Conservation (phyloP, 2,329 filamentous ascomycete genomes). For the Arthrobotrys megalospora region DNA sequence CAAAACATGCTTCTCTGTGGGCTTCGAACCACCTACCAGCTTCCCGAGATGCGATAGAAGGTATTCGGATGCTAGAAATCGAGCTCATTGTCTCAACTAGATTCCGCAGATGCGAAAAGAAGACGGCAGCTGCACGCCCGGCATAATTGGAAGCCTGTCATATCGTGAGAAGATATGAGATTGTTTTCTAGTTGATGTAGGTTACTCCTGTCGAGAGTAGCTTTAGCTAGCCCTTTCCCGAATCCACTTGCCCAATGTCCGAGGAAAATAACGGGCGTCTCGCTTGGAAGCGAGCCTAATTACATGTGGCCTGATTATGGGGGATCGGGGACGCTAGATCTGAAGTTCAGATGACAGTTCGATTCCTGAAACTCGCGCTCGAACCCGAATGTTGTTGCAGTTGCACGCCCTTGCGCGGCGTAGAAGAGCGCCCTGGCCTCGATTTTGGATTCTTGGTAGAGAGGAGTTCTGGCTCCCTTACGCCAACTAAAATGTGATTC, state of each 20-base stretch:
- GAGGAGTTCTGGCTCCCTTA: conserved; percentile 29
- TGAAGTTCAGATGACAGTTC: conserved; percentile 47
- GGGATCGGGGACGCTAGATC: conserved; percentile 40
- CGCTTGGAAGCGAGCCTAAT: conserved; percentile 55
- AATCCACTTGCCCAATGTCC: conserved; percentile 39
- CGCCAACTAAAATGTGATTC: conserved; percentile 31
- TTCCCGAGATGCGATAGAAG: conserved; percentile 54
- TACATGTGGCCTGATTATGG: conserved; percentile 55
- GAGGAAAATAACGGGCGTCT: conserved; percentile 42
- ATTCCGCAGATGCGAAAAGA: conserved; percentile 42
- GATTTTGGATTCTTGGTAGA: conserved; percentile 20
- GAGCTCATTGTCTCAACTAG: conserved; percentile 40
- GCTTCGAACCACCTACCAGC: conserved; percentile 36
- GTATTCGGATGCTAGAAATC: conserved; percentile 33
- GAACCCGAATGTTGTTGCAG: conserved; percentile 31
- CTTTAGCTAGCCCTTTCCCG: conserved; percentile 24
- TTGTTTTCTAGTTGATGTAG: conserved; percentile 35
- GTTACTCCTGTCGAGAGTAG: conserved; percentile 34
- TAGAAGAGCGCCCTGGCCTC: conserved; percentile 25
- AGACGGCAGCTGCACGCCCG: conserved; percentile 44
- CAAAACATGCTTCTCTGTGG: conserved; percentile 31
- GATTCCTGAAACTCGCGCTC: conserved; percentile 32
- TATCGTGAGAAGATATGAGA: conserved; percentile 32
- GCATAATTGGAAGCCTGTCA: conserved; percentile 24
- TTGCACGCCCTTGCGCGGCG: conserved; percentile 33